phyloP scores from a whole-genome alignment of 139 green algal species.

The Coelastrella sp. region DNA sequence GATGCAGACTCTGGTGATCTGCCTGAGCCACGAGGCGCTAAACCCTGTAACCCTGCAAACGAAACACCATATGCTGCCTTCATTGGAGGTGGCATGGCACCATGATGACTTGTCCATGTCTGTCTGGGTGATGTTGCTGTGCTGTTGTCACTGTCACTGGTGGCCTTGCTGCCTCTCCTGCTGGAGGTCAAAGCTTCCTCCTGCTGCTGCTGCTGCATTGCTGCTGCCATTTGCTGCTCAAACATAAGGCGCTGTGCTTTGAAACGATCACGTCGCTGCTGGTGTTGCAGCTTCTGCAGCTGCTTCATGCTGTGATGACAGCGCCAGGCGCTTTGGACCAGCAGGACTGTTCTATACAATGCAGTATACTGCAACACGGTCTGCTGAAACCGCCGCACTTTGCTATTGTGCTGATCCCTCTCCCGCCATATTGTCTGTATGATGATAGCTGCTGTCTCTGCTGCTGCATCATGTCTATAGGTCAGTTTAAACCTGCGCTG shows the following conservation, averaged over 20 bases:
- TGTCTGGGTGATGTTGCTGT: not conserved
- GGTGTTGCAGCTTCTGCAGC: slow-evolving; percentile 3
- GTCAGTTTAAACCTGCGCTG: not conserved
- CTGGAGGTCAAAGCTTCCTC: not conserved
- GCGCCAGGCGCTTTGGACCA: slow-evolving; percentile 35
- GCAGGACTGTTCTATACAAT: not conserved
- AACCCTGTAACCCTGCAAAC: not conserved
- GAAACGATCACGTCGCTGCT: not conserved
- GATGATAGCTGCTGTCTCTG: not conserved
- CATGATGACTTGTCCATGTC: not conserved
- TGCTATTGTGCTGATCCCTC: slow-evolving; percentile 20
- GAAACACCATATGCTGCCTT: slow-evolving; percentile 1
- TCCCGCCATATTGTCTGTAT: slow-evolving; percentile 41
- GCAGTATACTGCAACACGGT: not conserved
- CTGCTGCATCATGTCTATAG: not conserved
- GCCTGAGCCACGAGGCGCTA: not conserved
- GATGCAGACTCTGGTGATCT: not conserved
- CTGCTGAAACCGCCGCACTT: slow-evolving; percentile 23
- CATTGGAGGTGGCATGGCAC: not conserved
- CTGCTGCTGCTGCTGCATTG: not conserved
- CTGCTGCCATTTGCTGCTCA: slow-evolving; percentile 38
- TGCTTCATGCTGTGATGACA: not conserved
- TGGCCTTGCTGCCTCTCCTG: not conserved
- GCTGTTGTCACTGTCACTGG: not conserved
- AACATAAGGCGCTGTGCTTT: slow-evolving; percentile 32